These are phyloP conservation scores for Pugionium cornutum DNA, from an alignment of 345 rosid species.

Conservation along the genomic window DNA sequence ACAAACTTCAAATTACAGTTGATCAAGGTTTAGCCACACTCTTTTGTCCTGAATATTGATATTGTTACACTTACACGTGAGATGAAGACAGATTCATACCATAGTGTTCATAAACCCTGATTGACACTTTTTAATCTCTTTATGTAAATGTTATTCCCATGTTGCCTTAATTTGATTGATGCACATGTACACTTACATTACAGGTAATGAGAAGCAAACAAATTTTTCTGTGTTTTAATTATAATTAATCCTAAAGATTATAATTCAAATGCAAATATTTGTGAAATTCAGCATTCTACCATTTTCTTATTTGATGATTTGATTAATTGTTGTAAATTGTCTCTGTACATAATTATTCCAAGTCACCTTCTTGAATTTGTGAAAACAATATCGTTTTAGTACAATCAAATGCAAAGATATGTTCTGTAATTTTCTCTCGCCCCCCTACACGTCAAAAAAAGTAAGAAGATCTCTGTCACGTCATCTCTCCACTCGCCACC, in stretches of 20 bases:
- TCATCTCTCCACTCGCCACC: constrained; percentile 3
- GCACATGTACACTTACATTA: constrained; percentile 26
- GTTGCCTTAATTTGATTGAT: constrained; percentile 23
- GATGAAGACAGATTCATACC: constrained; percentile 16
- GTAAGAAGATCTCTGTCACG: not conserved
- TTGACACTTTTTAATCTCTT: not conserved
- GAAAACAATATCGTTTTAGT: no score
- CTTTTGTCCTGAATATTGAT: constrained; percentile 56
- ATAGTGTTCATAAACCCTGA: not conserved
- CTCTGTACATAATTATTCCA: no score
- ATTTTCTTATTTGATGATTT: no score
- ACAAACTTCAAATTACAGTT: constrained; percentile 57
- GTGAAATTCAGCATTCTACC: no score
- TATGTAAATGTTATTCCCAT: constrained; percentile 20
- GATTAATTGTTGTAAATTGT: no score
- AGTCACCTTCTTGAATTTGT: no score
- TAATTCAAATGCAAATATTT: no score
- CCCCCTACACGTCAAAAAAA: no score
- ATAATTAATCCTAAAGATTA: not conserved
- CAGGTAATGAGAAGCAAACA: constrained; percentile 7
- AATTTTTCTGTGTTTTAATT: not conserved
- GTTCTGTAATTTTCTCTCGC: no score
- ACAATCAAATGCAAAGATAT: no score
- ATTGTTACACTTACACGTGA: not conserved
- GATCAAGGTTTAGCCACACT: constrained; percentile 86